Conservation (phyloP, 257 asterid species). For the Nicotiana knightiana region DNA sequence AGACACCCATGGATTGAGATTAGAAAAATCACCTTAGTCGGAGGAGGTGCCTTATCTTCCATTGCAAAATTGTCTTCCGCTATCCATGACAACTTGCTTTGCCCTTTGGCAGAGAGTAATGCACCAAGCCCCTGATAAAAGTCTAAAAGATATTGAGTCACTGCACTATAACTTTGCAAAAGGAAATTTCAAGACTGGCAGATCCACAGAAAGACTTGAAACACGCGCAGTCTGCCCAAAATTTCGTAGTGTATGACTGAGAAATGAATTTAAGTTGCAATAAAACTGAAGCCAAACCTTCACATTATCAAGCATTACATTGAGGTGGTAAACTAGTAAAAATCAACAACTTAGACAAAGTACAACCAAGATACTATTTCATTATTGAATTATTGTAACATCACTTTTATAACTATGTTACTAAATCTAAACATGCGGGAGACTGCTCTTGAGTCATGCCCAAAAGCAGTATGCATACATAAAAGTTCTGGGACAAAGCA, state of each 20-base stretch:
- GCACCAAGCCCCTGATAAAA: slow-evolving; percentile 58
- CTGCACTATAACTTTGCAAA: neutral
- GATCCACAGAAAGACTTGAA: neutral
- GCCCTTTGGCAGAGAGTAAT: slow-evolving; percentile 66
- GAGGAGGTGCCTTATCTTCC: slow-evolving; percentile 47
- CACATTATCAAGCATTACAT: neutral
- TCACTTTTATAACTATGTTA: neutral
- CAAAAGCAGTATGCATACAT: too few relatives aligned
- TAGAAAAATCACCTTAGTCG: slow-evolving; percentile 47
- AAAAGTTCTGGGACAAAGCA: slow-evolving; percentile 7
- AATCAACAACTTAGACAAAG: neutral
- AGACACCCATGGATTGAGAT: slow-evolving; percentile 6
- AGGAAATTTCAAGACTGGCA: neutral
- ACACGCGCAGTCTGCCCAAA: neutral
- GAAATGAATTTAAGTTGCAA: neutral
- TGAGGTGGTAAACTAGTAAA: neutral
- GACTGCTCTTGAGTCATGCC: neutral
- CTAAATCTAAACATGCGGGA: slow-evolving; percentile 3
- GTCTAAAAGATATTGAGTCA: slow-evolving; percentile 39
- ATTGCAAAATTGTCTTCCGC: slow-evolving; percentile 60
- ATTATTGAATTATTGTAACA: neutral
- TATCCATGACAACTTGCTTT: slow-evolving; percentile 57
- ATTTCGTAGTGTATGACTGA: neutral
- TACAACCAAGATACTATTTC: neutral
- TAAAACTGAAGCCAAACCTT: neutral